Conservation (phyloP, 1,139 yeast genomes). For the Arxiozyma slooffiae region DNA sequence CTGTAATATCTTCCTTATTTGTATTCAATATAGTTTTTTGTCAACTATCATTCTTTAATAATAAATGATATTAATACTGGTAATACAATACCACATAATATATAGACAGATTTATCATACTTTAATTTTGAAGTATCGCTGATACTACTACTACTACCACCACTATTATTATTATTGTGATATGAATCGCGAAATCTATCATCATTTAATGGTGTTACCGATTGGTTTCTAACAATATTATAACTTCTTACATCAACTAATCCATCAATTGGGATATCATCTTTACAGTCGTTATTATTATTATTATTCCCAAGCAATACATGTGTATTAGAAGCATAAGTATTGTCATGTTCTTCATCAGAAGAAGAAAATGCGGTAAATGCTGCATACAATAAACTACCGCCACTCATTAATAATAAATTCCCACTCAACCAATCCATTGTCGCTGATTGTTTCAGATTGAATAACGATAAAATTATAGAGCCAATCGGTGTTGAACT, state of each 20-base stretch:
- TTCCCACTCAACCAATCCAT: slow-evolving; percentile 28
- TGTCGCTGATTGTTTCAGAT: slow-evolving; percentile 18
- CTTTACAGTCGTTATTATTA: background rate
- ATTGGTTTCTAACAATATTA: slow-evolving; percentile 6
- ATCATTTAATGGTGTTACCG: background rate
- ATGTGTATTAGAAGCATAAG: slow-evolving; percentile 4
- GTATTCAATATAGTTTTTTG: background rate
- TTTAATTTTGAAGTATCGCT: slow-evolving; percentile 3
- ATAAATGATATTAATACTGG: slow-evolving; percentile 25
- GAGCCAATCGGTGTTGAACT: slow-evolving; percentile 30
- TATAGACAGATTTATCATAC: slow-evolving; percentile 19
- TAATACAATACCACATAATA: slow-evolving; percentile 21
- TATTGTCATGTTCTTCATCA: slow-evolving; percentile 11
- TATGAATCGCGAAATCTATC: background rate
- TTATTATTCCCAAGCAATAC: background rate
- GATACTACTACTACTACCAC: background rate
- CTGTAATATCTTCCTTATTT: background rate
- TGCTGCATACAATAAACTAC: slow-evolving; percentile 29
- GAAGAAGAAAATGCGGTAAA: slow-evolving; percentile 23
- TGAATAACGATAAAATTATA: slow-evolving; percentile 19
- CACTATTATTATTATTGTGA: too few species aligned
- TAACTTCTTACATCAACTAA: slow-evolving; percentile 6
- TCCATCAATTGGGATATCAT: background rate
- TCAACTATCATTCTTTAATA: slow-evolving; percentile 10
- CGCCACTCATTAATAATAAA: slow-evolving; percentile 28